phyloP scores from a whole-genome alignment of 768 basidiomycete genomes.

The Lactarius tabidus region DNA sequence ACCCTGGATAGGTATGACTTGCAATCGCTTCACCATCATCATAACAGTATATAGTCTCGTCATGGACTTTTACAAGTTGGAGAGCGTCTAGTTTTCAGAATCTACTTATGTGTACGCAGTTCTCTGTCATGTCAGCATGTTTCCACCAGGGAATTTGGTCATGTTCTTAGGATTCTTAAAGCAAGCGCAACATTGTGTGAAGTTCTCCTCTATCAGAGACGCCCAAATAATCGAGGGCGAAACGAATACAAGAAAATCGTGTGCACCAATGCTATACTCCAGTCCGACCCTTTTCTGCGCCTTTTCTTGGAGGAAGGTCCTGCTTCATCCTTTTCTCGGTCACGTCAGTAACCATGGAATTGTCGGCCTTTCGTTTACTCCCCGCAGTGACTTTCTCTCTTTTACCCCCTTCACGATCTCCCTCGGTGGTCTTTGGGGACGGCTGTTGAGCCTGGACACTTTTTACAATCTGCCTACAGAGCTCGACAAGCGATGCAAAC shows the following conservation, averaged over 20 bases:
- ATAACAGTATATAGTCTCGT: neutral
- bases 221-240: neutral
- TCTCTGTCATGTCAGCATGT: neutral
- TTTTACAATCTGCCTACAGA: constrained; percentile 60
- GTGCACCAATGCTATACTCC: neutral
- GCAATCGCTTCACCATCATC: neutral
- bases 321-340: constrained; percentile 38
- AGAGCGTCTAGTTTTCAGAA: neutral
- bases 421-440: constrained; percentile 23
- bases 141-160: neutral
- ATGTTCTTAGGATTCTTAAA: too few species aligned
- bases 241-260: too few species aligned
- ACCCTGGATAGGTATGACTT: neutral
- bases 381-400: constrained; percentile 19
- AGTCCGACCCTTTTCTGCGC: neutral
- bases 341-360: constrained; percentile 15
- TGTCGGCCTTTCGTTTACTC: constrained; percentile 31
- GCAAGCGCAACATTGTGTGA: neutral
- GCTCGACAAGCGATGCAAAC: constrained; percentile 54
- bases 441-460: constrained; percentile 1
- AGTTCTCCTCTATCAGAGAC: too few species aligned
- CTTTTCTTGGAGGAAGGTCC: constrained; percentile 35
- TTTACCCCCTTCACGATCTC: constrained; percentile 23
- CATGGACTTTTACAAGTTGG: neutral
- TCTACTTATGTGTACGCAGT: neutral